Evolutionary conservation across 768 basidiomycete genomes (phyloP), one percentile per base, ranked within the genome.

Genomic region (Candolleomyces aberdarensis): DNA sequence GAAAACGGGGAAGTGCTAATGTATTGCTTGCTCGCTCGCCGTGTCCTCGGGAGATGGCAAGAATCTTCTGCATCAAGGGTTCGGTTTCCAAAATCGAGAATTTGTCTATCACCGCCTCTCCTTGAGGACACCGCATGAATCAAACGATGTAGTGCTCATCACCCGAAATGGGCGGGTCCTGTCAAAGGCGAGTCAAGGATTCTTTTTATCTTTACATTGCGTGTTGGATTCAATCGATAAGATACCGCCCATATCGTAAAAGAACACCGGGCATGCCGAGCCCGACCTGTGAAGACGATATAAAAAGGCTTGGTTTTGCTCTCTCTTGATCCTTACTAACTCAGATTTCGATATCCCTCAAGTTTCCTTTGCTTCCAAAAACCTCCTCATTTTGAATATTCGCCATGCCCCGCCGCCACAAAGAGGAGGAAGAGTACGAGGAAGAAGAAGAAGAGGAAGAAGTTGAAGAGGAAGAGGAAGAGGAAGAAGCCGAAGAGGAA

Each of bases 401-500:
- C 46, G 14, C 7, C 20, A 51, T 51, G 49, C 19, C 19, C 5
- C 49, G 49, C 49, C 49, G 49, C 20, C 49, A 11, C 49, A 48
- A 51, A 39, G 22, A 52, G 6, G 36, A 36, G 36, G 36, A 36
- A 36, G 36, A 36, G 36, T 36, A 36, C 11, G 36, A 36, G 8
- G 36, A 36, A 11, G 36, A 36, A 11, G 36, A 36, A 11, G 36
- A 36, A 5, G 36, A 36, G 36, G 36, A 36, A 36, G 36, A 58
- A 31, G 57, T 50, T 3, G 15, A 49, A 17, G 57, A 58, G 39
- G 58, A 59, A 9, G n/a, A 48, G 29, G 57, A 48, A 19, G 46
- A 58, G 29, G 46, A 58, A 26, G 57, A 58, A 36, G 39, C 14
- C 14, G 48, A 59, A 36, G 57, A 49, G 15, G 57, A 58, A 26